Conservation (phyloP, 257 asterid genomes). For the Verbascum thapsus region DNA sequence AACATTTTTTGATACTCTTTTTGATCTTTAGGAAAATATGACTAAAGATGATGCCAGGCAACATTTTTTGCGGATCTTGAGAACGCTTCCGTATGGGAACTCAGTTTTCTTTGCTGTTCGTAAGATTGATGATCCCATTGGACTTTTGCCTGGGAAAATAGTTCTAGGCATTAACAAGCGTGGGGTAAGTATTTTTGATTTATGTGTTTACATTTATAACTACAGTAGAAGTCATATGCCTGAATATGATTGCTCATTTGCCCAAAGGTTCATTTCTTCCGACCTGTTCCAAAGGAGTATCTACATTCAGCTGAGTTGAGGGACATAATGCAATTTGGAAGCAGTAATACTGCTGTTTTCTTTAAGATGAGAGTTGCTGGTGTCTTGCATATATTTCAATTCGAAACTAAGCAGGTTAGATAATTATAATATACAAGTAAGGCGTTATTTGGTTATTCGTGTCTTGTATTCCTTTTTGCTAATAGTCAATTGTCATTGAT, state of each 20-base stretch:
- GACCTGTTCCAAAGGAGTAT: conserved; percentile 97
- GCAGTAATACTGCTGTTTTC: conserved; percentile 97
- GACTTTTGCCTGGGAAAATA: conserved; percentile 93
- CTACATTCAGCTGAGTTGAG: conserved; percentile 97
- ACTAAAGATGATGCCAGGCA: conserved; percentile 98
- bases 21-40: conserved; percentile 68
- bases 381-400: conserved; percentile 92
- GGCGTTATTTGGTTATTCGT: background rate
- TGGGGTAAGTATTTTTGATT: conserved; percentile 61
- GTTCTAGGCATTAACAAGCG: conserved; percentile 94
- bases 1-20: conserved; percentile 13
- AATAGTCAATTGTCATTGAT: conserved; percentile 6
- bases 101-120: conserved; percentile 98
- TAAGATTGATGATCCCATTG: conserved; percentile 98
- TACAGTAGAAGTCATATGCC: conserved; percentile 21
- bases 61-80: conserved; percentile 85
- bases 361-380: conserved; percentile 99
- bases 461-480: conserved; percentile 14
- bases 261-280: conserved; percentile 93
- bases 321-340: conserved; percentile 99
- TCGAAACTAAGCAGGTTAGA: conserved; percentile 92
- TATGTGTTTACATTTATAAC: conserved; percentile 11
- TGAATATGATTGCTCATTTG: conserved; percentile 29
- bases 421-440: conserved; percentile 9
- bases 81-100: conserved; percentile 96